Evolutionary conservation across 805 yeast species (phyloP), one percentile per base, ranked within the genome.

Genomic region (Tetrapisispora arboricola): DNA sequence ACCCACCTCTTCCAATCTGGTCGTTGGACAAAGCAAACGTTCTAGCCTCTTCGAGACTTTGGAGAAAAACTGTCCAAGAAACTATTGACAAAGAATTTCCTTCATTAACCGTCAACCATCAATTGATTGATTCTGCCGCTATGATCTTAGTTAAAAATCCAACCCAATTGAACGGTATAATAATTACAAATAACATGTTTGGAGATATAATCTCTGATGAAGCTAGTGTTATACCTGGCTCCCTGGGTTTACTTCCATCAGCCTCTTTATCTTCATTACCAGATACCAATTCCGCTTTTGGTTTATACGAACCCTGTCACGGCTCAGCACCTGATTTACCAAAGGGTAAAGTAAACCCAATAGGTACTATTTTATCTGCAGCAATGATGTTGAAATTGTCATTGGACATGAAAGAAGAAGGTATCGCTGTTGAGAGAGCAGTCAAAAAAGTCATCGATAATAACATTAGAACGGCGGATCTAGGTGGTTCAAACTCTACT

Each of bases 161-260:
- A 55, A 82, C 88, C 32, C 79, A 79, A 52, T 75, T 92, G 60
- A 92, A 92, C 61, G 98, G 98, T 66, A 74, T 92, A 39, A 78
- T 92, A 38, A 77, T 92, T 60, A 90, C 97, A 34, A 80, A 83
- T 55, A 92, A 92, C 70, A 90, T 92, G 95, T 92, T 92, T 63
- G 98, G 98, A 58, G 98, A 92, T 64, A 92, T 92, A 63, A 85
- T 92, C 55, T 84, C 95, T 42, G 98, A 92, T 64, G 98, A 92
- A 70, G 96, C 97, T 24, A 83, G 94, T 16, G 96, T 88, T 38
- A 92, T 92, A 54, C 98, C 98, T 33, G 98, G 98, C 35, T 90
- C 97, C 20, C 72, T 92, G 48, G 98, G 98, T 46, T 75, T 92
- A 51, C 74, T 92, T 49, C 98, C 98, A 38, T 85, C 96, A 42